Evolutionary conservation across 352 stramenopile genomes (phyloP), one percentile per base, ranked within the genome.

Genomic region (Globisporangium sylvaticum): DNA sequence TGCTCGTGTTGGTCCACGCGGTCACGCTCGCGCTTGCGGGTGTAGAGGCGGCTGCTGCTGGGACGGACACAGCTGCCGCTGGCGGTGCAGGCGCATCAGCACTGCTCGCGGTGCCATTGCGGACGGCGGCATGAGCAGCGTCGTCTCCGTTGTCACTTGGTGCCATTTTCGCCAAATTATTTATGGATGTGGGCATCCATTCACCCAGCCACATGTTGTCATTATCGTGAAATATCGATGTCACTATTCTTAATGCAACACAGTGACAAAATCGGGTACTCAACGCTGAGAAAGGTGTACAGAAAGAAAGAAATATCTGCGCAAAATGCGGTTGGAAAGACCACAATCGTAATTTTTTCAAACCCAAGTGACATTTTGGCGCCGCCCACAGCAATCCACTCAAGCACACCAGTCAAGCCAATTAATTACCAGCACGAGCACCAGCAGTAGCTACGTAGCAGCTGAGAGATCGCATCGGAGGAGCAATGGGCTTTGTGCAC

Each of bases 401-500:
- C 3, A 32, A 32, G 29, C 29, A 8, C 34, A 44, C 37, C 37
- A 44, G 18, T 44, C 37, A 44, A 44, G 37, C 37, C 34, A 39
- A 24, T 55, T 6, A 27, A 25, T 15, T 4, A 20, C 53, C 53
- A 58, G 8, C 18, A 39, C 20, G 31, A 42, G 15, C n/a, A 29
- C 25, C 7, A 22, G 31, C 25, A 58, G 25, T n/a, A n/a, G n/a
- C n/a, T n/a, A n/a, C n/a, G n/a, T n/a, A 22, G 31, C 25, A 58
- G 25, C 27, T 24, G 34, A 37, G 5, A 22, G 10, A 57, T n/a
- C 12, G 4, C 18, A n/a, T 25, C 48, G 48, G 22, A 14, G 37
- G 15, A 8, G 24, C 50, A 29, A 15, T 88, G 80, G 78, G 67
- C 44, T 76, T 84, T 62, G 62, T 68, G 67, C 80, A 84, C 62